Base-by-base conservation (phyloP, 2,329 filamentous ascomycete species). In the Kalmusia sp. region DNA sequence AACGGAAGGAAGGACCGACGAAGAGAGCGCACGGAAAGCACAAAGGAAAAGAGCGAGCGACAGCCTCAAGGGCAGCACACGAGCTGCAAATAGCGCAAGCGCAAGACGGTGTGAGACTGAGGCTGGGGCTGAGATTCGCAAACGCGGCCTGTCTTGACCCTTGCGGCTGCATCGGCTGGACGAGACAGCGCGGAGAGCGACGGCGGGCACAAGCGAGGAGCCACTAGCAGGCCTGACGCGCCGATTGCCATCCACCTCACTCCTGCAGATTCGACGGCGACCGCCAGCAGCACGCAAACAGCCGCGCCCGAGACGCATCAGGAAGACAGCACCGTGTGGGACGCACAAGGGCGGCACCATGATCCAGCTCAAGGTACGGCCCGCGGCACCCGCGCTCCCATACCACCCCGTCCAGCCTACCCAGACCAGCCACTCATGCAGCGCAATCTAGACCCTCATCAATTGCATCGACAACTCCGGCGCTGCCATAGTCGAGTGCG, bases 401-500 rank as follows among this genome's bases (percentile, higher is more conserved):
- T n/a, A n/a, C n/a, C n/a, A n/a, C n/a, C n/a, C n/a, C n/a, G 17
- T 22, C 30, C 47, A 4, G 21, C 45, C 27, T 21, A 28, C n/a
- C 28, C 44, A 52, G 49, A 58, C 53, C 43, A 52, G 53, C 44
- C 58, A 57, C 71, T 70, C 59, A 98, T 96, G 91, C 63, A 59
- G 38, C 53, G 35, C 53, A 57, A 57, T 79, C 61, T 76, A 81
- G 95, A 90, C 93, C 74, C 92, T 99, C 86, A 86, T 99, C 69
- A 97, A 95, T 80, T 98, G 95, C 88, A 98, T 99, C 86, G 95
- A 99, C 88, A 99, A 97, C 83, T 98, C 95, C 62, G 95, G 95
- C 74, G 95, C 95, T 65, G 93, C 95, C 68, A 84, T 99, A 64
- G 95, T 98, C 79, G 95, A 99, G 81, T 99, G 95, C 80, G 91